Evolutionary conservation across 2,329 filamentous ascomycete species (phyloP), one percentile per base, ranked within the genome.

Genomic region (Microdochium bolleyi): DNA sequence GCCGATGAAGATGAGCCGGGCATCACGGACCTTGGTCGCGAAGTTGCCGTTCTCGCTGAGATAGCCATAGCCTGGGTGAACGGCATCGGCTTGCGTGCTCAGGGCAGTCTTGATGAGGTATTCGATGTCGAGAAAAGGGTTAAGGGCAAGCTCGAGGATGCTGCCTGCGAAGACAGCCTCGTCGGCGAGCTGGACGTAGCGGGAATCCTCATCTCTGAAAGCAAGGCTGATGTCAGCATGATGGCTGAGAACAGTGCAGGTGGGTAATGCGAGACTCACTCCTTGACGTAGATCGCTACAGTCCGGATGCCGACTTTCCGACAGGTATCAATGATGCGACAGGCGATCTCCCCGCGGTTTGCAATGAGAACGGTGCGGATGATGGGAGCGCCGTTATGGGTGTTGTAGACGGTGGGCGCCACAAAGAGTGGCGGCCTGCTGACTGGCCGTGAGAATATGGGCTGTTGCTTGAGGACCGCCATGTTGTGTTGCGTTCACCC

Each of bases 1-100:
- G 0, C 85, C 85, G 61, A 89, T 88, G 60, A 89, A 88, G 32
- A 84, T 77, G 38, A 87, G 66, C 1, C 84, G 83, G 13, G 84
- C 84, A 62, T 88, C 82, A 46, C 78, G 79, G 62, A 85, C 87
- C 67, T 84, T 81, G 53, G 78, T 76, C 7, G 85, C 84, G 64
- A 89, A 89, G 0, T 72, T 74, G 10, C 85, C 78, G 60, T 88
- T 88, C 67, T 89, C 85, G 61, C 82, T 86, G 55, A 88, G 70
- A 53, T 70, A 88, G 49, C 85, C 86, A 71, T 89, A 89, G 11
- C 86, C 86, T 1, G 85, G 85, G 66, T 89, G 86, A 58, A 89
- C 84, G 16, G 81, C 81, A 63, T 85, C 78, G 59, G 83, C 87
- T 24, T 80, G 80, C 54, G 83, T 73, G 51, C 78, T 72, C 65